Evolutionary conservation across 805 yeast genomes (phyloP).

Genomic region (Millerozyma acaciae): DNA sequence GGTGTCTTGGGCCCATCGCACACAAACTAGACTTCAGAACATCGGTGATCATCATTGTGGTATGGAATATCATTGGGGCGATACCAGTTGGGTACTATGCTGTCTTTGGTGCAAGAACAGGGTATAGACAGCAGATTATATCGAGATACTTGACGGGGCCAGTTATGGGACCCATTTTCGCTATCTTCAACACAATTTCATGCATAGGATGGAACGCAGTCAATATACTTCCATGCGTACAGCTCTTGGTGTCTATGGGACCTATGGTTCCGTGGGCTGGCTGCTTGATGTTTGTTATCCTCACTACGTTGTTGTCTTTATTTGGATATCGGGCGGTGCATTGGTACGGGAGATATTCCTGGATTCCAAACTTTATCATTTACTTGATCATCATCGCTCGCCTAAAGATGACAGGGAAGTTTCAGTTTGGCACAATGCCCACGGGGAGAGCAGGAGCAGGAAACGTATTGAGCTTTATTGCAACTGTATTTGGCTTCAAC

Average conservation of each 20-base stretch:
- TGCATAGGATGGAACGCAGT: constrained; percentile 43
- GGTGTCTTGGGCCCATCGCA: constrained; percentile 33
- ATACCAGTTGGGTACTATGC: constrained; percentile 38
- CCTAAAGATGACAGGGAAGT: constrained; percentile 20
- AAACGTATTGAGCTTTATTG: constrained; percentile 24
- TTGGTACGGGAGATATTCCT: constrained; percentile 27
- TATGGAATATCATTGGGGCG: constrained; percentile 33
- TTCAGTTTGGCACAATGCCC: constrained; percentile 25
- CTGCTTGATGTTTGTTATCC: constrained; percentile 28
- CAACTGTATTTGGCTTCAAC: constrained; percentile 28
- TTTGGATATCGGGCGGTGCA: constrained; percentile 32
- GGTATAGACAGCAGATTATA: constrained; percentile 70
- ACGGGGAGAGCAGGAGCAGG: constrained; percentile 23
- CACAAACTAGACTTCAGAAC: constrained; percentile 32
- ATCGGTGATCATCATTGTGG: constrained; percentile 24
- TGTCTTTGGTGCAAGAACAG: constrained; percentile 48
- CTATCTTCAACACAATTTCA: constrained; percentile 60
- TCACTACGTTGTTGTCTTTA: constrained; percentile 24
- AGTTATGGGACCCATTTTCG: constrained; percentile 57
- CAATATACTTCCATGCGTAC: constrained; percentile 28
- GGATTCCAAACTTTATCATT: constrained; percentile 29
- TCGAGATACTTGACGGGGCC: constrained; percentile 57
- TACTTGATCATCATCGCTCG: constrained; percentile 28
- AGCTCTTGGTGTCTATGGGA: constrained; percentile 24
- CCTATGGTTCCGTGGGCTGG: constrained; percentile 37